Base-by-base conservation (phyloP, 805 yeast species). In the Kuraishia ogatae region DNA sequence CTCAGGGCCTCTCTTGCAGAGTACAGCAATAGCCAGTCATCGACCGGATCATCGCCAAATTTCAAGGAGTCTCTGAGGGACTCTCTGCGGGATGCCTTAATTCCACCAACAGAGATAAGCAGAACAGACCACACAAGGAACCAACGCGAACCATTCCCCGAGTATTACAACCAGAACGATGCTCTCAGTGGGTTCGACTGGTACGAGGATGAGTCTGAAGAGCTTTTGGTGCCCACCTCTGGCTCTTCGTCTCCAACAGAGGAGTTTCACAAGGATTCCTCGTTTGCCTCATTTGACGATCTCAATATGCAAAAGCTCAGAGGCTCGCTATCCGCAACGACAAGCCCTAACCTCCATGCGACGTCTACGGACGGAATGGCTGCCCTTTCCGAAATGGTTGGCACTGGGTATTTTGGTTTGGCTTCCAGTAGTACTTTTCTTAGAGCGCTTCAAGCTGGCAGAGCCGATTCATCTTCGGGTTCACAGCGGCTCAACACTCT, bases 351-450 rank as follows among this genome's bases (percentile, higher is more conserved):
- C 50, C 54, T 63, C 23, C 59, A 60, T 24, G 61, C 66, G 1
- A 51, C 58, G 2, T 47, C 66, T 59, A 64, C 71, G 52, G 88
- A 84, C 64, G 87, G 88, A 11, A 84, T 84, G 88, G 87, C 85
- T 0, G 86, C 84, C 1, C 62, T 81, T 23, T 76, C 81, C 48
- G 28, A 39, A 4, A 71, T 74, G 55, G 76, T 75, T 6, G 60
- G 64, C 23, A 78, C 78, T 28, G 89, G 90, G 0, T 84, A 81
- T 63, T 80, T 81, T 59, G 91, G 91, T 1, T 77, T 79, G 13
- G 86, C 83, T 8, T 83, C 90, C 2, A 75, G 82, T 56, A 77
- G 85, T 1, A 80, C 81, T 7, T 69, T 82, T 20, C 65, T 85
- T 49, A 71, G 83, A 60, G 77, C 79, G 11, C 60, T 81, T 48